Evolutionary conservation across 108 stramenopile species (phyloP).

Genomic region (Poteriospumella lacustris): DNA sequence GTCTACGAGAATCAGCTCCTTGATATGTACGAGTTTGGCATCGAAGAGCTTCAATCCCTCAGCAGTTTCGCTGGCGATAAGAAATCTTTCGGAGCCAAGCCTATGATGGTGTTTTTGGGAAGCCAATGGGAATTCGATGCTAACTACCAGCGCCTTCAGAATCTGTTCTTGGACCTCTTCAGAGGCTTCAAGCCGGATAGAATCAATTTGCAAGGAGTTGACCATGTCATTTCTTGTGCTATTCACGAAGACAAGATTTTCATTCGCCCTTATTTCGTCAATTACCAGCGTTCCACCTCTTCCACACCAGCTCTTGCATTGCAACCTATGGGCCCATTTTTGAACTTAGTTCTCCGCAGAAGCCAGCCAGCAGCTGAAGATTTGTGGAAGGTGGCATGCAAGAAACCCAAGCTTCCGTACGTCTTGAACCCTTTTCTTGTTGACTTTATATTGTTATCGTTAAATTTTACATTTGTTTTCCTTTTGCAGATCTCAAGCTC

Average conservation of each 20-base stretch:
- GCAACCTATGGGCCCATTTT: slow-evolving; percentile 83
- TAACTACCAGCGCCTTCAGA: slow-evolving; percentile 66
- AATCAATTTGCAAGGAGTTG: slow-evolving; percentile 74
- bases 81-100: slow-evolving; percentile 48
- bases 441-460: neutral
- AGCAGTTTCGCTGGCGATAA: slow-evolving; percentile 64
- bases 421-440: slow-evolving; percentile 1
- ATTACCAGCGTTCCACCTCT: slow-evolving; percentile 2
- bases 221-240: slow-evolving; percentile 87
- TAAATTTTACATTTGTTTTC: neutral
- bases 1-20: slow-evolving; percentile 91
- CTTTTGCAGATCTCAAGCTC: slow-evolving; percentile 47
- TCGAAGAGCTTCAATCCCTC: slow-evolving; percentile 70
- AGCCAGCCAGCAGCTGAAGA: slow-evolving; percentile 81
- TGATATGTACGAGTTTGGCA: slow-evolving; percentile 91
- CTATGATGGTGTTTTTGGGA: slow-evolving; percentile 78
- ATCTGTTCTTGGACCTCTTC: slow-evolving; percentile 88
- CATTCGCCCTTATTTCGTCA: slow-evolving; percentile 36
- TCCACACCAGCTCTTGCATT: slow-evolving; percentile 63
- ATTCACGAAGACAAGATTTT: slow-evolving; percentile 48
- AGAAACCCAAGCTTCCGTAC: slow-evolving; percentile 58
- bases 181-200: slow-evolving; percentile 84
- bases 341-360: slow-evolving; percentile 76
- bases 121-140: slow-evolving; percentile 76
- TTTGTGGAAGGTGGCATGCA: slow-evolving; percentile 78